Conservation (phyloP, 805 yeast genomes). For the Candida railenensis region DNA sequence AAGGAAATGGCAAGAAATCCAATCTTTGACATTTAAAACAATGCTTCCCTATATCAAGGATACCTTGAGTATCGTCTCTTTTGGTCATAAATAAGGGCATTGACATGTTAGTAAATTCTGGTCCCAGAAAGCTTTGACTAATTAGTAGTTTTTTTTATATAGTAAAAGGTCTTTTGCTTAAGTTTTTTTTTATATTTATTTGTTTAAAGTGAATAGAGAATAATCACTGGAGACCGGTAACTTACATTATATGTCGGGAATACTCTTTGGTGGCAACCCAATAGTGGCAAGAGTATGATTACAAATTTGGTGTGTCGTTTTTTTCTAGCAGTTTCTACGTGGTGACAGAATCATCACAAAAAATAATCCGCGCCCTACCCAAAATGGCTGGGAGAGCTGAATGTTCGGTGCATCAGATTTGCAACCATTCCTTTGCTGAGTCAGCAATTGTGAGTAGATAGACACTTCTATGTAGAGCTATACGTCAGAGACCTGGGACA, state of each 20-base stretch:
- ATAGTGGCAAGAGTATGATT: neutral
- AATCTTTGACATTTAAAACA: conserved; percentile 51
- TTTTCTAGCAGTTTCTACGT: neutral
- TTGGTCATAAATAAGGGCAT: conserved; percentile 4
- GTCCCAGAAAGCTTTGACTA: too few relatives aligned
- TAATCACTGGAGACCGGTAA: neutral
- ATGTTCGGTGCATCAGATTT: neutral
- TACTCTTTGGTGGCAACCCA: neutral
- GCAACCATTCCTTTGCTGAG: neutral
- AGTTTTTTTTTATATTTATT: neutral
- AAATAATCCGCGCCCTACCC: neutral
- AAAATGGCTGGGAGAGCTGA: neutral
- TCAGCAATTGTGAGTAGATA: too few relatives aligned
- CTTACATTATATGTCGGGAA: neutral
- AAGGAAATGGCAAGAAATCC: conserved; percentile 59
- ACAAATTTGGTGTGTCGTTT: neutral
- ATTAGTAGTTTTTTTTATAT: too few relatives aligned
- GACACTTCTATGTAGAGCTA: too few relatives aligned
- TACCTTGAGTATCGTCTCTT: conserved; percentile 25
- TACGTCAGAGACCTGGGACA: neutral
- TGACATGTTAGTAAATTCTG: neutral
- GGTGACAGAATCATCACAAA: too few relatives aligned
- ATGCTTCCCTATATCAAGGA: conserved; percentile 59
- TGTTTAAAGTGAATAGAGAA: too few relatives aligned
- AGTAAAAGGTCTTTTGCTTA: neutral